Evolutionary conservation across 345 rosid genomes (phyloP), one percentile per base, ranked within the genome.

Genomic region (Diplotaxis tenuifolia): DNA sequence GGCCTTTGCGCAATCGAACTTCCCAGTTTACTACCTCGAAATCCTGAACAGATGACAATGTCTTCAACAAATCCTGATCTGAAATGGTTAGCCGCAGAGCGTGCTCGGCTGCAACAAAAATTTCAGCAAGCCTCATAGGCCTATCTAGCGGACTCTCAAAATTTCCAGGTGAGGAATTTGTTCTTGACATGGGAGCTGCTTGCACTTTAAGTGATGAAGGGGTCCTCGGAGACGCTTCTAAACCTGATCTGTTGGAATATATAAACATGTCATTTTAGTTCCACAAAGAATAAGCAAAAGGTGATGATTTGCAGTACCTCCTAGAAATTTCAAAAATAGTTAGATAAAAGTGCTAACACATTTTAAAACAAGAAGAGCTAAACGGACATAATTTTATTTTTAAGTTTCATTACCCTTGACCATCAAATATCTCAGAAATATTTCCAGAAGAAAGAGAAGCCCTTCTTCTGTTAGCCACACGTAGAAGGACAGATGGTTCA

Each of bases 371-470:
- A 15, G 42, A 65, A 16, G 15, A 62, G 50, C 38, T 27, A 36
- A 53, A 52, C 25, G 32, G 31, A 36, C 38, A 59, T 3, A 69
- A 62, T 20, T 57, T 19, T 42, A 42, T 42, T 42, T 68, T 65
- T 60, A 5, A 45, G 0, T 45, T 42, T 42, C 50, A 81, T 89
- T 76, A 94, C 98, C 95, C 95, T 80, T 94, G 90, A 52, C 87
- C 88, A 76, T 86, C 88, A 72, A 86, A 75, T 67, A 87, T 84
- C 79, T 93, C 98, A 64, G 74, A 77, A 76, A 82, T 64, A 77
- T 86, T 95, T 82, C 99, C 99, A 79, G 94, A 89, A 85, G 98
- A 92, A 76, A 95, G 92, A 73, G 98, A 95, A 79, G 98, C 99
- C 79, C 99, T 88, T 62, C 96, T 83, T 68, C 97, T 72, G 69